These are phyloP conservation scores for Phylloporus sp. DNA, from an alignment of 768 basidiomycete species.

Conservation along the genomic window DNA sequence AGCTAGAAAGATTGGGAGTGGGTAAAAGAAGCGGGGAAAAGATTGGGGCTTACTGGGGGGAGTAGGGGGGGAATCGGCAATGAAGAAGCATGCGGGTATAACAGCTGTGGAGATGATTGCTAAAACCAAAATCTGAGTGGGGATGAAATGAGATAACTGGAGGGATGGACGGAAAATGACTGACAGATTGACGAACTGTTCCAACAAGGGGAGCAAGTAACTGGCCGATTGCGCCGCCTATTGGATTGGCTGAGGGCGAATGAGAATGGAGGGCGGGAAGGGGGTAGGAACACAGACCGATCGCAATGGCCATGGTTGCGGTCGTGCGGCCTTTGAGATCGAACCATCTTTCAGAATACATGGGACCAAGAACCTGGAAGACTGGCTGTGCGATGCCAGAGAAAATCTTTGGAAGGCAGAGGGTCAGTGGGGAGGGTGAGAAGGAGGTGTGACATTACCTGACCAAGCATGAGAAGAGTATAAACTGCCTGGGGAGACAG, in stretches of 20 bases:
- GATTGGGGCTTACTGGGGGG: conserved; percentile 60
- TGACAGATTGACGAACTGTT: conserved; percentile 53
- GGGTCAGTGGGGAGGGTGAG: not conserved
- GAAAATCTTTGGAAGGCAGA: conserved; percentile 43
- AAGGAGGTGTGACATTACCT: conserved; percentile 38
- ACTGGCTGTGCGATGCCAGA: conserved; percentile 62
- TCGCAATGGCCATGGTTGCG: conserved; percentile 58
- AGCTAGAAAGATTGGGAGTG: conserved; percentile 36
- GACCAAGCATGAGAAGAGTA: conserved; percentile 63
- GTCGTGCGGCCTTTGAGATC: conserved; percentile 71
- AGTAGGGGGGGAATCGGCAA: conserved; percentile 58
- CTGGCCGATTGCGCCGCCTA: conserved; percentile 71
- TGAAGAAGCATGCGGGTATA: conserved; percentile 53
- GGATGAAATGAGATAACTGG: not conserved
- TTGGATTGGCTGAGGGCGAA: conserved; percentile 52
- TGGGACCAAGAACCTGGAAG: conserved; percentile 74
- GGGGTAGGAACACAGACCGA: conserved; percentile 30
- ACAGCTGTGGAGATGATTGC: conserved; percentile 66
- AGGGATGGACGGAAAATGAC: conserved; percentile 15
- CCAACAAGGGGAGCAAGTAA: conserved; percentile 62
- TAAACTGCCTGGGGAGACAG: conserved; percentile 53
- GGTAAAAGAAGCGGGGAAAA: not conserved
- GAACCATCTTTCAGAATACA: conserved; percentile 83
- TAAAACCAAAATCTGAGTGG: conserved; percentile 56
- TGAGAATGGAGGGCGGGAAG: not conserved